Evolutionary conservation across 2,329 filamentous ascomycete genomes (phyloP).

Genomic region (Nannizziopsis arthrosporioides): DNA sequence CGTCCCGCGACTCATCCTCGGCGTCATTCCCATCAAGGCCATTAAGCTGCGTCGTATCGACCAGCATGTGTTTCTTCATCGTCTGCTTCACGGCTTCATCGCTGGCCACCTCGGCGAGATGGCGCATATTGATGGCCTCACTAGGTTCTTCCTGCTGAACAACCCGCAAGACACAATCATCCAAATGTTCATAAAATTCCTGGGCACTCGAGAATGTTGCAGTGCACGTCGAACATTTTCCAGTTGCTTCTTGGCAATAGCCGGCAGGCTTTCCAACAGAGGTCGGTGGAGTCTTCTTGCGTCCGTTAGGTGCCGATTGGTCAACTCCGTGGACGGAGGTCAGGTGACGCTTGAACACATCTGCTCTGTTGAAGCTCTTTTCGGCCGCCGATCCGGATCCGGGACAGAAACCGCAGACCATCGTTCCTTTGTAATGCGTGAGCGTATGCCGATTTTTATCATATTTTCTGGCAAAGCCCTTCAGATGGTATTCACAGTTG

Average conservation of each 20-base stretch:
- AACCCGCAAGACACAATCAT: conserved; percentile 54
- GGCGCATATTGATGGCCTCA: conserved; percentile 47
- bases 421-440: conserved; percentile 93
- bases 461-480: conserved; percentile 90
- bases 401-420: conserved; percentile 92
- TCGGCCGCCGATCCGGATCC: conserved; percentile 78
- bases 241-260: conserved; percentile 65
- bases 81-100: conserved; percentile 47
- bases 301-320: conserved; percentile 82
- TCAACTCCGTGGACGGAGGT: conserved; percentile 86
- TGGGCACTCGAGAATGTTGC: conserved; percentile 74
- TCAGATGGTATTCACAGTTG: conserved; percentile 81
- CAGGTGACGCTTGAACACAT: conserved; percentile 90
- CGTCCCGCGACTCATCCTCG: conserved; percentile 19
- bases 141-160: conserved; percentile 49
- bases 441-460: conserved; percentile 92
- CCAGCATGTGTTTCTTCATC: conserved; percentile 47
- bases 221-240: conserved; percentile 86
- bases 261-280: conserved; percentile 50
- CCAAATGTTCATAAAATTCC: conserved; percentile 94
- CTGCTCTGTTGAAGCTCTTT: conserved; percentile 90
- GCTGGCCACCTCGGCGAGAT: conserved; percentile 47
- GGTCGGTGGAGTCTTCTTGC: conserved; percentile 52
- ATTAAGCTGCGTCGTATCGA: conserved; percentile 38
- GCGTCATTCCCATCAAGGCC: conserved; percentile 49